These are phyloP conservation scores for Pseudopediastrum boryanum DNA, from an alignment of 139 green algal genomes.

Conservation along the genomic window DNA sequence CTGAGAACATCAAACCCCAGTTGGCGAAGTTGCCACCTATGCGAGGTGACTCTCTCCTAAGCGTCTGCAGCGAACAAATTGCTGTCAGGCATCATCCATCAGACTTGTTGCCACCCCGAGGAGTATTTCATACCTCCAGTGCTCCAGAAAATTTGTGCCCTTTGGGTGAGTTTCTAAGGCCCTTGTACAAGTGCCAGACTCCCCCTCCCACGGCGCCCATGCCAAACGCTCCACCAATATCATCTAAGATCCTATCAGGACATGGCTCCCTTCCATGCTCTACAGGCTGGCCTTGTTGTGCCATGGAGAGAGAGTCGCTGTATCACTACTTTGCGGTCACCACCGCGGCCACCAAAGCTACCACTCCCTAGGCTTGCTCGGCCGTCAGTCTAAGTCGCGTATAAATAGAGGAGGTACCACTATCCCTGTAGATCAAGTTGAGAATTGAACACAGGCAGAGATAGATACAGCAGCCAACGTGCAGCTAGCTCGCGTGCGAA, in stretches of 20 bases:
- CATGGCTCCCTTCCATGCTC: constrained; percentile 93
- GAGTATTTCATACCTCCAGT: constrained; percentile 72
- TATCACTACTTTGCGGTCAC: too few relatives aligned
- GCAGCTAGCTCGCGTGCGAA: too few relatives aligned
- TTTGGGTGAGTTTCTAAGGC: constrained; percentile 88
- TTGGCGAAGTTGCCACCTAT: constrained; percentile 98
- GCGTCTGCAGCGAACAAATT: constrained; percentile 55
- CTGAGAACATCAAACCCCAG: constrained; percentile 96
- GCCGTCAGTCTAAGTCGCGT: too few relatives aligned
- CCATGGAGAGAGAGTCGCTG: too few relatives aligned
- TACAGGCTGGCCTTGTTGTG: too few relatives aligned
- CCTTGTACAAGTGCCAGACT: constrained; percentile 91
- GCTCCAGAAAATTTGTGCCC: constrained; percentile 81
- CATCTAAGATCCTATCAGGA: constrained; percentile 96
- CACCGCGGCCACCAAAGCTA: too few relatives aligned
- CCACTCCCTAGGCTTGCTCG: too few relatives aligned
- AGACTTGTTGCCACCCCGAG: neutral
- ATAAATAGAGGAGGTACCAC: too few relatives aligned
- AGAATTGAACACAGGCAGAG: too few relatives aligned
- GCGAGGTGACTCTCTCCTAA: constrained; percentile 88
- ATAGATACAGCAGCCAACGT: too few relatives aligned
- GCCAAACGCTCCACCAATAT: constrained; percentile 97
- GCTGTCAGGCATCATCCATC: neutral
- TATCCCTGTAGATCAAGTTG: too few relatives aligned
- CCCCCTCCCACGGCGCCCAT: constrained; percentile 98